Conservation (phyloP, 495 filamentous ascomycete species). For the Xylaria intraflava region DNA sequence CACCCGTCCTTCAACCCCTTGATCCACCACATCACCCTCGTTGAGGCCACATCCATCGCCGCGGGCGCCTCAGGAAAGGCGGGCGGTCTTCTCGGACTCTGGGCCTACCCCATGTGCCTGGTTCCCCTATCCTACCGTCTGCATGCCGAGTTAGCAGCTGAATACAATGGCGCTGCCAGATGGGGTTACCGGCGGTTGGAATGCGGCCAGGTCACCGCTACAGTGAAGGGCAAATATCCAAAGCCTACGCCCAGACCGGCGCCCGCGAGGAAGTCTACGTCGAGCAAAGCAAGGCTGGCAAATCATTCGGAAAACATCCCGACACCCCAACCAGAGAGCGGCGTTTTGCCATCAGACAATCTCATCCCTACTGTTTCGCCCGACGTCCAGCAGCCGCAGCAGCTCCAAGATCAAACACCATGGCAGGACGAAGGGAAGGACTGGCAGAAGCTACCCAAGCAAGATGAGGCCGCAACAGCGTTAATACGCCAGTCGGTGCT, state of each 20-base stretch:
- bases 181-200: slow-evolving; percentile 85
- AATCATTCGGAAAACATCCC: slow-evolving; percentile 16
- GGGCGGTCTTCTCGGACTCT: slow-evolving; percentile 81
- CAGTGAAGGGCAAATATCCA: slow-evolving; percentile 36
- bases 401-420: neutral
- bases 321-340: slow-evolving; percentile 6
- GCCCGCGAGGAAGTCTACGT: slow-evolving; percentile 20
- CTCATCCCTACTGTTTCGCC: neutral
- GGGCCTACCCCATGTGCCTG: slow-evolving; percentile 84
- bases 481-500: slow-evolving; percentile 56
- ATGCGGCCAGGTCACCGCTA: slow-evolving; percentile 65
- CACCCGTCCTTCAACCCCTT: slow-evolving; percentile 75
- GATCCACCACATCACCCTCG: slow-evolving; percentile 72
- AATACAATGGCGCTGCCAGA: slow-evolving; percentile 69
- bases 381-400: neutral
- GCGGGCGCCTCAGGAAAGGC: slow-evolving; percentile 93
- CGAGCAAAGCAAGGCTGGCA: slow-evolving; percentile 19
- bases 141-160: slow-evolving; percentile 75
- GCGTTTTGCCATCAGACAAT: neutral
- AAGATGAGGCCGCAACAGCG: slow-evolving; percentile 52
- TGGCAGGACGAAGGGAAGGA: slow-evolving; percentile 23
- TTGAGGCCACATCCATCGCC: slow-evolving; percentile 85
- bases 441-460: slow-evolving; percentile 65
- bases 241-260: slow-evolving; percentile 22
- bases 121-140: slow-evolving; percentile 82